Percentiles rank a stretch among this genome's conserved stretches.
Conservation (phyloP, 1,284 basidiomycete genomes). For the Ustilago hordei region DNA sequence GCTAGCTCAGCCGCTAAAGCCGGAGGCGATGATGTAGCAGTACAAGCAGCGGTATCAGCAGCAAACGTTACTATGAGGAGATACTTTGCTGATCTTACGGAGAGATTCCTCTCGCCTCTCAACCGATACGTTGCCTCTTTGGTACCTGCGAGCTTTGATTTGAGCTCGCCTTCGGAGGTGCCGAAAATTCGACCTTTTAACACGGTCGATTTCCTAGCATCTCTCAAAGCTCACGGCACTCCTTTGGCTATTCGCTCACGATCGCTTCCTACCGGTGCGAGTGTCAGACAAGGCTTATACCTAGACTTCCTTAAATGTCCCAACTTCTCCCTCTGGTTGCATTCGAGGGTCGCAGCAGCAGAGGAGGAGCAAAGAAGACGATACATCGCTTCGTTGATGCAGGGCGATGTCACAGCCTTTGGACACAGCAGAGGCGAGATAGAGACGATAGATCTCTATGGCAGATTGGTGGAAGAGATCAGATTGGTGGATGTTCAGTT, state of each 20-base stretch:
- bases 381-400: slow-evolving; percentile 53
- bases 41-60: slow-evolving; percentile 9
- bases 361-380: slow-evolving; percentile 63
- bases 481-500: slow-evolving; percentile 50
- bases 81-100: slow-evolving; percentile 89
- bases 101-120: slow-evolving; percentile 87
- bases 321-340: slow-evolving; percentile 66
- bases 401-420: slow-evolving; percentile 60
- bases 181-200: slow-evolving; percentile 77
- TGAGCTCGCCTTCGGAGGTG: slow-evolving; percentile 52
- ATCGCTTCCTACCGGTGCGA: slow-evolving; percentile 60
- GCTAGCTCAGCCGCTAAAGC: slow-evolving; percentile 42
- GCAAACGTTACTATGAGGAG: slow-evolving; percentile 76
- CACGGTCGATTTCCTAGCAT: slow-evolving; percentile 80
- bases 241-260: slow-evolving; percentile 63
- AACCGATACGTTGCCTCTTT: slow-evolving; percentile 89
- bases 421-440: slow-evolving; percentile 54
- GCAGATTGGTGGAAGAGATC: slow-evolving; percentile 59
- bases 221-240: slow-evolving; percentile 80
- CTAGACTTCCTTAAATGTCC: slow-evolving; percentile 63
- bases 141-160: slow-evolving; percentile 49
- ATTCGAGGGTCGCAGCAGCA: slow-evolving; percentile 52
- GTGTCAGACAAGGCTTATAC: slow-evolving; percentile 60
- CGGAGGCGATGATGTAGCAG: slow-evolving; percentile 54
- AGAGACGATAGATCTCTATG: slow-evolving; percentile 62